These are phyloP conservation scores for Epichloe gansuensis DNA, from an alignment of 2,329 filamentous ascomycete species.

Conservation along the genomic window DNA sequence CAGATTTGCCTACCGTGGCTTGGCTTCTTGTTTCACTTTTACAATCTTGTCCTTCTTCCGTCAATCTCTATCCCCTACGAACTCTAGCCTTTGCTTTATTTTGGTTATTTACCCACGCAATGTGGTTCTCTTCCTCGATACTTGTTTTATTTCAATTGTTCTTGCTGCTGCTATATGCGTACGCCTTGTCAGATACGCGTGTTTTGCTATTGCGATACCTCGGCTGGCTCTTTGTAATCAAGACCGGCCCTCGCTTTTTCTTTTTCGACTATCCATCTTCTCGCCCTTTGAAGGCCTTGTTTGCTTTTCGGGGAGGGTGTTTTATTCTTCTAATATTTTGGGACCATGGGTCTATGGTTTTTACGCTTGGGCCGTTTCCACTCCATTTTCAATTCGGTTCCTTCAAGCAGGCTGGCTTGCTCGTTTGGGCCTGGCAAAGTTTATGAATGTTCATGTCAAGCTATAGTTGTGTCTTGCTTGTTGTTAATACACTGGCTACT, in stretches of 20 bases:
- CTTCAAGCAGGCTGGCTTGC: not conserved
- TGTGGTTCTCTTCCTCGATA: not conserved
- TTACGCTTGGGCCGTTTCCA: not conserved
- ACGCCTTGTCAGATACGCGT: not conserved
- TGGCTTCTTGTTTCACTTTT: not conserved
- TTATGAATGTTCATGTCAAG: not conserved
- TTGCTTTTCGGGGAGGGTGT: not conserved
- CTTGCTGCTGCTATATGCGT: not conserved
- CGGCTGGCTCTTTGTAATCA: conserved; percentile 8
- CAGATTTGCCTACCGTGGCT: not conserved
- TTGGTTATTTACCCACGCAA: not conserved
- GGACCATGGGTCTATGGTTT: not conserved
- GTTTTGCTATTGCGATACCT: conserved; percentile 9
- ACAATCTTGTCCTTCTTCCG: not conserved
- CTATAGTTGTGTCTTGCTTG: not conserved
- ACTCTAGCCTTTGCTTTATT: not conserved
- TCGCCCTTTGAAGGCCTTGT: not conserved
- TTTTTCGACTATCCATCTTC: not conserved
- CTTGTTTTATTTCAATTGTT: not conserved
- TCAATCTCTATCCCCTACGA: not conserved
- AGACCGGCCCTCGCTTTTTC: conserved; percentile 3
- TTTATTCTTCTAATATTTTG: not conserved
- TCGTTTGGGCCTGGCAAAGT: not conserved
- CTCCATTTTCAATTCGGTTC: not conserved
- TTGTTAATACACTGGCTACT: not conserved